Percentiles rank a stretch among this genome's conserved stretches.
These are phyloP conservation scores for Gelatoporia subvermispora DNA, from an alignment of 768 basidiomycete species.

Conservation along the genomic window DNA sequence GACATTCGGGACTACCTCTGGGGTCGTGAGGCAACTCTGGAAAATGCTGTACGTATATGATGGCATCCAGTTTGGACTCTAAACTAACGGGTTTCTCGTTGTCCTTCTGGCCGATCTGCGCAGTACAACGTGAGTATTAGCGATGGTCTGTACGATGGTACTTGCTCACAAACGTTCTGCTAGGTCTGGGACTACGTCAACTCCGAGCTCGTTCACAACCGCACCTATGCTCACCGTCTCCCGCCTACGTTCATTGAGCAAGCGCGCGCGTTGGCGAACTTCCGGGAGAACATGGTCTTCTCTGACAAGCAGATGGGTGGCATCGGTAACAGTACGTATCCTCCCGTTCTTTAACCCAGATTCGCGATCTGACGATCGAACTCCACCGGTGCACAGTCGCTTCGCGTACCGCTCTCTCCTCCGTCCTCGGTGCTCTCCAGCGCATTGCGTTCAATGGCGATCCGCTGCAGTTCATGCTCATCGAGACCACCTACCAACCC, in stretches of 20 bases:
- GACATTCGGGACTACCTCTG: conserved; percentile 66
- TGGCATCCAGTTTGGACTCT: background rate
- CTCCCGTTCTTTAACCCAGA: conserved; percentile 4
- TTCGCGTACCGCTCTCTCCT: conserved; percentile 72
- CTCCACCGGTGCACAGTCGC: conserved; percentile 48
- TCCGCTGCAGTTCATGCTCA: conserved; percentile 72
- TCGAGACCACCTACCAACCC: conserved; percentile 84
- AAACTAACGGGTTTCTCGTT: conserved; percentile 11
- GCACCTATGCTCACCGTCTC: conserved; percentile 72
- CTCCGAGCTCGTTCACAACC: conserved; percentile 75
- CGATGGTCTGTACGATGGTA: background rate
- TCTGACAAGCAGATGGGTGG: conserved; percentile 53
- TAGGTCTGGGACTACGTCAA: conserved; percentile 77
- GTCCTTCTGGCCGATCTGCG: background rate
- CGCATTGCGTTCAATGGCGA: conserved; percentile 76
- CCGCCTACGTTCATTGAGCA: conserved; percentile 77
- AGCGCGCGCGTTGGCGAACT: conserved; percentile 70
- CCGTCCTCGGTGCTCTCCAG: conserved; percentile 66
- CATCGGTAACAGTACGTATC: conserved; percentile 71
- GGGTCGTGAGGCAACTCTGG: conserved; percentile 59
- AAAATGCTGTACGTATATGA: conserved; percentile 54
- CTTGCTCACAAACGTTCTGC: background rate
- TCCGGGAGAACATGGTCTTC: conserved; percentile 76
- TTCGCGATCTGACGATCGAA: background rate
- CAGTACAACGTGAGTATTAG: conserved; percentile 67